Conservation (phyloP, 805 yeast genomes). For the Pichia deserticola region DNA sequence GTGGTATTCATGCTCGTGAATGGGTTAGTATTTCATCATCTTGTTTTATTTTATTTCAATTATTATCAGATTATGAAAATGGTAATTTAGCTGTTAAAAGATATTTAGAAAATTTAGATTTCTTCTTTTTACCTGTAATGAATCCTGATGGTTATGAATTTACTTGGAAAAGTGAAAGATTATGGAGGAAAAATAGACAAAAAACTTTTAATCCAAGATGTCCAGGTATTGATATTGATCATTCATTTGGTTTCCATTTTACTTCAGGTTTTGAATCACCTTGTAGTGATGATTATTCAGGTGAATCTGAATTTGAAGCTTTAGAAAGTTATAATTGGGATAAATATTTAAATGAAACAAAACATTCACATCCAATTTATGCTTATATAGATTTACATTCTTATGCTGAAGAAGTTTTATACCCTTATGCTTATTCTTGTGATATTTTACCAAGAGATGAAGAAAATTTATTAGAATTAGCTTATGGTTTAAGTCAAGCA, state of each 20-base stretch:
- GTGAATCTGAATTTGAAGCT: constrained; percentile 64
- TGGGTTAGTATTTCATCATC: constrained; percentile 76
- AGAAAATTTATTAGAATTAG: constrained; percentile 73
- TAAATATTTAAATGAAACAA: constrained; percentile 40
- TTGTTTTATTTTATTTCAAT: constrained; percentile 44
- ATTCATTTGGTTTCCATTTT: constrained; percentile 74
- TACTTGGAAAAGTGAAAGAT: constrained; percentile 71
- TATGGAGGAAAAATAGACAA: constrained; percentile 89
- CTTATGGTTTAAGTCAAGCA: constrained; percentile 72
- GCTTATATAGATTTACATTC: constrained; percentile 83
- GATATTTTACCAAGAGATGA: constrained; percentile 65
- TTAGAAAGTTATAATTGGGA: constrained; percentile 48
- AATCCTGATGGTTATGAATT: constrained; percentile 90
- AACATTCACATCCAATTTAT: constrained; percentile 49
- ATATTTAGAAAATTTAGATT: constrained; percentile 55
- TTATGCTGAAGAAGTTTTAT: constrained; percentile 74
- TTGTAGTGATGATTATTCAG: constrained; percentile 80
- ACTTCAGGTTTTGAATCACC: constrained; percentile 52
- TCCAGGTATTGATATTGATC: constrained; percentile 81
- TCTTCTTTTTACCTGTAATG: constrained; percentile 71
- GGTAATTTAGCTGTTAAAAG: constrained; percentile 33
- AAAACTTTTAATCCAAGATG: constrained; percentile 60
- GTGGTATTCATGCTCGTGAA: constrained; percentile 86
- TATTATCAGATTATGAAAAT: constrained; percentile 40
- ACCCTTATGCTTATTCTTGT: constrained; percentile 80